Conservation (phyloP, 352 stramenopile genomes). For the Aphanomyces stellatus region DNA sequence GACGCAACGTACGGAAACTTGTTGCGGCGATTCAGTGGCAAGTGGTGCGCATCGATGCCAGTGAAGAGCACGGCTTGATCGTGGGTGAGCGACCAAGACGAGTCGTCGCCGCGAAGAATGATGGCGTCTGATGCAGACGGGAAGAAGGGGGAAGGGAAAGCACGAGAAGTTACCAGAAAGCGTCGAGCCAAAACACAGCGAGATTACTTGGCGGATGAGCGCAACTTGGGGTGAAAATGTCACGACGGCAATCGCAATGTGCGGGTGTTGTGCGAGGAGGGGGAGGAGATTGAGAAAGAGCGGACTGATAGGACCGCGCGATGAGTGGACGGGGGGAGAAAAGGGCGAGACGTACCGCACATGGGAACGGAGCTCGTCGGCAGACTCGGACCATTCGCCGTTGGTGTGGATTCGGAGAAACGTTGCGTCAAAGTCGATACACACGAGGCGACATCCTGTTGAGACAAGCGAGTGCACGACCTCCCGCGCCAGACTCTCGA, state of each 20-base stretch:
- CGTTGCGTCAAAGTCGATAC: conserved; percentile 79
- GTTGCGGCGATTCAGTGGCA: neutral
- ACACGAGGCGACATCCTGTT: conserved; percentile 51
- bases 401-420: conserved; percentile 71
- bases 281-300: conserved; percentile 59
- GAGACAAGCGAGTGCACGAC: conserved; percentile 27
- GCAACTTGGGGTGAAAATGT: conserved; percentile 68
- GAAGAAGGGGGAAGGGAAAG: neutral
- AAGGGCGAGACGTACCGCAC: conserved; percentile 28
- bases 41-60: conserved; percentile 14
- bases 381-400: conserved; percentile 39
- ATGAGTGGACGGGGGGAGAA: no score
- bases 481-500: neutral
- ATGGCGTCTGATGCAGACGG: conserved; percentile 22
- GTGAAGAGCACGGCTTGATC: conserved; percentile 37
- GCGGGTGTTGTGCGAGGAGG: conserved; percentile 26
- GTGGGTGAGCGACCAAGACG: conserved; percentile 44
- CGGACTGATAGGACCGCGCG: conserved; percentile 15
- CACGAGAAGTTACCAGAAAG: conserved; percentile 21
- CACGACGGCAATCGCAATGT: conserved; percentile 59
- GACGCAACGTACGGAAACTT: conserved; percentile 17
- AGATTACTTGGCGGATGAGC: conserved; percentile 55
- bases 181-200: conserved; percentile 34
- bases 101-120: conserved; percentile 57
- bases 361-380: conserved; percentile 33